phyloP scores from a whole-genome alignment of 768 basidiomycete genomes.

The Leccinum imitatum region DNA sequence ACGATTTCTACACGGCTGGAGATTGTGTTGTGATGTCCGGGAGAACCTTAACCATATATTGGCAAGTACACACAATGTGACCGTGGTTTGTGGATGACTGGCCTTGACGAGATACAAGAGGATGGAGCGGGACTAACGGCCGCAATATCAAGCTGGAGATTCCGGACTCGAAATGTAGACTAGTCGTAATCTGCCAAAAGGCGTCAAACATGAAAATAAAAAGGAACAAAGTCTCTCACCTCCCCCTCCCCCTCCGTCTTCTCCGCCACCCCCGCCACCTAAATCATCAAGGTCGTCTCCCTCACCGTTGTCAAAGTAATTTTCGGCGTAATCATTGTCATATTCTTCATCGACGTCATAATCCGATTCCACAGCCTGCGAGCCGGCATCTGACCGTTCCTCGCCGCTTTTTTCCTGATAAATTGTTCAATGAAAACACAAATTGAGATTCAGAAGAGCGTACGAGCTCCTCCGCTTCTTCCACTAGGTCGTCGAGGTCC shows the following conservation, averaged over 20 bases:
- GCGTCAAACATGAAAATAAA: background rate
- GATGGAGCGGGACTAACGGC: slow-evolving; percentile 5
- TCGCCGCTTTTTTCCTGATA: slow-evolving; percentile 67
- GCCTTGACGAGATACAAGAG: background rate
- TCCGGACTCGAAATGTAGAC: background rate
- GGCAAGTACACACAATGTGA: background rate
- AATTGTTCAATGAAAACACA: background rate
- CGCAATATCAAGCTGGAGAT: background rate
- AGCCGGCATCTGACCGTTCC: slow-evolving; percentile 66
- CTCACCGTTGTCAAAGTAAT: slow-evolving; percentile 91
- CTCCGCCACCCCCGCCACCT: slow-evolving; percentile 66
- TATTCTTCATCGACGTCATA: slow-evolving; percentile 91
- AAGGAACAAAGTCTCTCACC: slow-evolving; percentile 1
- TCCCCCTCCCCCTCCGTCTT: slow-evolving; percentile 60
- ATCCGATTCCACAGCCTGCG: slow-evolving; percentile 65
- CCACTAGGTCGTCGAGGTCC: slow-evolving; percentile 67
- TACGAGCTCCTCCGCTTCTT: slow-evolving; percentile 63
- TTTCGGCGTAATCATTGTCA: slow-evolving; percentile 87
- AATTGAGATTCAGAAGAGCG: slow-evolving; percentile 2
- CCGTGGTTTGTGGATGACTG: background rate
- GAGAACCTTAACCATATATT: background rate
- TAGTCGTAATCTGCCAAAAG: slow-evolving; percentile 29
- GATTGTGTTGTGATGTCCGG: background rate
- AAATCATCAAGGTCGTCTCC: slow-evolving; percentile 77
- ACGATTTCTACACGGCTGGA: background rate